Percentiles rank a stretch among this genome's conserved stretches.
These are phyloP conservation scores for Millerozyma miso DNA, from an alignment of 805 yeast species.

Conservation along the genomic window DNA sequence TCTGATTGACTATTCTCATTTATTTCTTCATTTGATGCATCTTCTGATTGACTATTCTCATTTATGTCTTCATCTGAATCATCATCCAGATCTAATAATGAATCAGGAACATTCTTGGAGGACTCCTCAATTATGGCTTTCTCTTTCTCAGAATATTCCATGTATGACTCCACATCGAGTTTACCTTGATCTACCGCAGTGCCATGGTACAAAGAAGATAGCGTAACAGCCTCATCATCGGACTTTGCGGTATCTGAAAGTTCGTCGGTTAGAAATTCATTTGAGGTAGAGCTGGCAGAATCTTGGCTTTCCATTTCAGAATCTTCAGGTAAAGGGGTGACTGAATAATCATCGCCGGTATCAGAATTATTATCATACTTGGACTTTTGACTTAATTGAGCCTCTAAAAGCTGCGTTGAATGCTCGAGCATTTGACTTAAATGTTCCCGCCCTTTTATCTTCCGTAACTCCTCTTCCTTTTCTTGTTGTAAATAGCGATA, in stretches of 20 bases:
- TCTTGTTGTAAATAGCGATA: conserved; percentile 67
- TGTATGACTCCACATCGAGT: conserved; percentile 9
- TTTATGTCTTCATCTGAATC: conserved; percentile 1
- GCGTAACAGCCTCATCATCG: conserved; percentile 5
- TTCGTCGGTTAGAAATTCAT: conserved; percentile 17
- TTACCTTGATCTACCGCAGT: conserved; percentile 11
- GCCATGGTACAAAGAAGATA: conserved; percentile 29
- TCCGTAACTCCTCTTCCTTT: conserved; percentile 74
- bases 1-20: conserved; percentile 10
- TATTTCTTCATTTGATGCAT: conserved; percentile 13
- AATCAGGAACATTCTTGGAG: not conserved
- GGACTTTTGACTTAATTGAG: conserved; percentile 56
- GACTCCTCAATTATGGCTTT: conserved; percentile 23
- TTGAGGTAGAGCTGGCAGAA: conserved; percentile 11
- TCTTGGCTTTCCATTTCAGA: conserved; percentile 9
- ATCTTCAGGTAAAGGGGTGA: not conserved
- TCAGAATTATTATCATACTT: conserved; percentile 12
- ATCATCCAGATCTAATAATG: not conserved
- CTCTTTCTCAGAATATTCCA: conserved; percentile 32
- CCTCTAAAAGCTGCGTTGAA: conserved; percentile 84
- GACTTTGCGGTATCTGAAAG: conserved; percentile 1
- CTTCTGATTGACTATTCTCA: conserved; percentile 11
- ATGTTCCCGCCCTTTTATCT: conserved; percentile 80
- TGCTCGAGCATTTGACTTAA: conserved; percentile 84
- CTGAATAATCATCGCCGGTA: not conserved